Evolutionary conservation across 768 basidiomycete genomes (phyloP).

Genomic region (Russula sp.): DNA sequence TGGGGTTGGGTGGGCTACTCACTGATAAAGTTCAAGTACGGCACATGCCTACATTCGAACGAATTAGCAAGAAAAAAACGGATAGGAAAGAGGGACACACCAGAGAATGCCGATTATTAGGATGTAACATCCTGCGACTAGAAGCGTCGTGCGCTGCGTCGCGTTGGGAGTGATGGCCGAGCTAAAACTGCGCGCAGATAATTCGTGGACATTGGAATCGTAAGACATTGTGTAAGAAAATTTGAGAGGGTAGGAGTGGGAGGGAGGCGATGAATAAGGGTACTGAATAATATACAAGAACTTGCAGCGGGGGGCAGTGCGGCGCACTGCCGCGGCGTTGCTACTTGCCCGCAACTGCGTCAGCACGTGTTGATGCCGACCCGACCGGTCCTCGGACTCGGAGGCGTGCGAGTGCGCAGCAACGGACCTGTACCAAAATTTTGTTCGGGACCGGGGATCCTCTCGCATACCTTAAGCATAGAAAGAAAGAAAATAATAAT

Average conservation of each 20-base stretch:
- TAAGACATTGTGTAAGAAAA: constrained; percentile 17
- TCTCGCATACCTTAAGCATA: not conserved
- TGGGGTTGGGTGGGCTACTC: constrained; percentile 32
- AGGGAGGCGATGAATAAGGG: not conserved
- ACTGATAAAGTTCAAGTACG: constrained; percentile 67
- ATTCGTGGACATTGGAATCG: not conserved
- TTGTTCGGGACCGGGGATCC: not conserved
- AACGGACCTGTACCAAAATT: not conserved
- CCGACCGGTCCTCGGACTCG: not conserved
- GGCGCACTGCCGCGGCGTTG: not conserved
- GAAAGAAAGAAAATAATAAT: not conserved
- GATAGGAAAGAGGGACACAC: constrained; percentile 35
- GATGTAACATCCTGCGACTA: constrained; percentile 73
- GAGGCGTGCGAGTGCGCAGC: not conserved
- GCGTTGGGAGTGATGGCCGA: constrained; percentile 51
- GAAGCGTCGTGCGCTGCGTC: constrained; percentile 71
- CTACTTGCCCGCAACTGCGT: not conserved
- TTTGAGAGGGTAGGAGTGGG: not conserved
- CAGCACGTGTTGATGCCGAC: not conserved
- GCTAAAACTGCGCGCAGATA: constrained; percentile 27
- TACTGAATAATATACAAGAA: not conserved
- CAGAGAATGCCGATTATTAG: constrained; percentile 74
- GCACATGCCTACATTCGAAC: constrained; percentile 57
- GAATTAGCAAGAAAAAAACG: not conserved
- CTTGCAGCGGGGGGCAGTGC: not conserved